Base-by-base conservation (phyloP, 169 alveolate species). In the Eimeria zaria region DNA sequence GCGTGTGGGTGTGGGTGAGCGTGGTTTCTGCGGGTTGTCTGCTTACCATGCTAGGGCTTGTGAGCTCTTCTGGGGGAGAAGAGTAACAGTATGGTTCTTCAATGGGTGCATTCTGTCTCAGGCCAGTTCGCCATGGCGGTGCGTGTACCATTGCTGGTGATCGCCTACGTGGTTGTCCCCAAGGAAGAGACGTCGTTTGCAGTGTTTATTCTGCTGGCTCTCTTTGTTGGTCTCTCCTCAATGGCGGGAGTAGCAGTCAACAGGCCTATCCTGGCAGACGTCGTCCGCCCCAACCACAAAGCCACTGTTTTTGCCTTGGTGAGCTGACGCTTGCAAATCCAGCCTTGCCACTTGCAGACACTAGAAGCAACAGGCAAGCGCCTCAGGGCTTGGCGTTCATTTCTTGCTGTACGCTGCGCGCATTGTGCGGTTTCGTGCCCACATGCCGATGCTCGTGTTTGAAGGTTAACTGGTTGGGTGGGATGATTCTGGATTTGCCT, bases 171-270 rank as follows among this genome's bases (percentile, higher is more conserved):
- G 83, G 97, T 96, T n/a, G 91, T 97, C 74, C 97, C 97, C 41
- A 95, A 96, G 41, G 97, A 97, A 58, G 97, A 96, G 24, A 92
- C 95, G 46, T 89, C 97, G 39, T 83, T 95, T 44, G 89, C 95
- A 81, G 97, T 91, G 58, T 97, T 90, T 73, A 60, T 91, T 78
- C 76, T 97, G 48, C 71, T 96, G 84, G 92, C 99, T 60, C 97
- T 98, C 89, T 80, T 98, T 36, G 95, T 98, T 64, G 99, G 99
- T 44, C 93, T 98, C 73, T 96, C 98, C 30, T 98, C 99, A n/a
- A 98, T 98, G 96, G 98, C 99, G 27, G 99, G 99, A 27, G 98
- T 98, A 78, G 99, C 99, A 11, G 99, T 98, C 58, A 99, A 98
- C 85, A 91, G 99, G 83, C 99, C 99, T 12, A 97, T 98, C 12